These are phyloP conservation scores for Solanum piurae DNA, from an alignment of 257 asterid species.

Conservation along the genomic window DNA sequence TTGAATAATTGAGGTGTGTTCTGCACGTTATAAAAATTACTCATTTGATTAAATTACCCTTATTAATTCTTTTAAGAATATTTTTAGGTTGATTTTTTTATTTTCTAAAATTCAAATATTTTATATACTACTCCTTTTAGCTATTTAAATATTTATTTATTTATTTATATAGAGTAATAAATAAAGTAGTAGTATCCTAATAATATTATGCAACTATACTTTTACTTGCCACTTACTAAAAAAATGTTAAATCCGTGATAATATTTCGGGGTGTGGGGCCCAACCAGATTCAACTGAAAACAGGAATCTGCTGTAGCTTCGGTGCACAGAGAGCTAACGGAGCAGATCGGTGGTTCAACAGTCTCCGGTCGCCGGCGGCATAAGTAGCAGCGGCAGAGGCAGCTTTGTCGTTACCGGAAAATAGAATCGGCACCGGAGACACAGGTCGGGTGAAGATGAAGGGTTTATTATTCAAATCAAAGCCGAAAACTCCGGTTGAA, in stretches of 20 bases:
- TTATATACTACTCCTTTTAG: background rate
- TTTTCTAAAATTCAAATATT: background rate
- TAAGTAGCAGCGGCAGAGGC: background rate
- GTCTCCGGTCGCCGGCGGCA: conserved; percentile 25
- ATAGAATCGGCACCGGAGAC: background rate
- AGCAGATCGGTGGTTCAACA: conserved; percentile 20
- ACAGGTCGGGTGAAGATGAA: background rate
- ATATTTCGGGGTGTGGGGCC: background rate
- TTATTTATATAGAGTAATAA: too few relatives aligned
- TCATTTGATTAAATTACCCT: background rate
- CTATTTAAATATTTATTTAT: background rate
- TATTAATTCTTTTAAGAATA: background rate
- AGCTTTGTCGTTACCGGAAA: background rate
- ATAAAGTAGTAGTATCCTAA: background rate
- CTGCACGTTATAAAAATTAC: background rate
- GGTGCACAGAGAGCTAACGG: conserved; percentile 22
- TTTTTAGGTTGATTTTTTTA: background rate
- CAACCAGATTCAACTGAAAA: background rate
- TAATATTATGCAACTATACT: background rate
- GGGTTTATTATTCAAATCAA: conserved; percentile 35
- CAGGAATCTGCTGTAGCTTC: conserved; percentile 12
- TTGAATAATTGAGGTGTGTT: background rate
- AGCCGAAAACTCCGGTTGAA: conserved; percentile 59
- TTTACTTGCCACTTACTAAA: background rate
- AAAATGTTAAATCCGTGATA: background rate